A percentile compares a stretch with the other conserved stretches of the same genome.
Evolutionary conservation across 345 rosid species (phyloP).

Genomic region (Salix udensis): DNA sequence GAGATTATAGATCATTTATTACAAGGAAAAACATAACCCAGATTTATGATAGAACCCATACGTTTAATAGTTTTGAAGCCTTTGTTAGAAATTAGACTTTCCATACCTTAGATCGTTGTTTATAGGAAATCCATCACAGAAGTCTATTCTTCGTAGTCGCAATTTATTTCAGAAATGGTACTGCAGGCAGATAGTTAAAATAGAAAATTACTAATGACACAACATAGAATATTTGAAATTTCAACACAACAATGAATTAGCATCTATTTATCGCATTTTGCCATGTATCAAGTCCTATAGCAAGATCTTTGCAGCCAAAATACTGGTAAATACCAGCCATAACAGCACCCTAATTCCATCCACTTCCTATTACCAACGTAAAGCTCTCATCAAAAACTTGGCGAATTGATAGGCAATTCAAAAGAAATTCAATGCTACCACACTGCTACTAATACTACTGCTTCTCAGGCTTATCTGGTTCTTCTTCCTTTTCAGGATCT

Average conservation of each 20-base stretch:
- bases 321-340: neutral
- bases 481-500: slow-evolving; percentile 55
- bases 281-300: slow-evolving; percentile 8
- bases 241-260: slow-evolving; percentile 5
- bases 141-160: too few species aligned
- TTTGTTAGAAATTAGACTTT: too few species aligned
- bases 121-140: too few species aligned
- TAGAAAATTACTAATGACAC: neutral
- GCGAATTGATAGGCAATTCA: slow-evolving; percentile 22
- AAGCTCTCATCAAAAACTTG: neutral
- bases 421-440: slow-evolving; percentile 9
- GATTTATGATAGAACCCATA: too few species aligned
- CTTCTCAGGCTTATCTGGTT: slow-evolving; percentile 26
- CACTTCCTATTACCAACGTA: slow-evolving; percentile 8
- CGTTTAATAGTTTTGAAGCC: too few species aligned
- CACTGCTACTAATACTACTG: slow-evolving; percentile 16
- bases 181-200: neutral
- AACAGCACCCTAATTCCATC: slow-evolving; percentile 12
- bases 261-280: slow-evolving; percentile 1
- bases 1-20: too few species aligned
- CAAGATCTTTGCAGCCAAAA: slow-evolving; percentile 11
- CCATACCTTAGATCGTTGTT: too few species aligned
- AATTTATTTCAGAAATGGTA: neutral
- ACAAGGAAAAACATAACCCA: too few species aligned
- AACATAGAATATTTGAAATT: neutral